Percentiles rank a stretch among this genome's conserved stretches.
These are phyloP conservation scores for Zea luxurians DNA, from an alignment of 176 grass and related monocot genomes.

Conservation along the genomic window DNA sequence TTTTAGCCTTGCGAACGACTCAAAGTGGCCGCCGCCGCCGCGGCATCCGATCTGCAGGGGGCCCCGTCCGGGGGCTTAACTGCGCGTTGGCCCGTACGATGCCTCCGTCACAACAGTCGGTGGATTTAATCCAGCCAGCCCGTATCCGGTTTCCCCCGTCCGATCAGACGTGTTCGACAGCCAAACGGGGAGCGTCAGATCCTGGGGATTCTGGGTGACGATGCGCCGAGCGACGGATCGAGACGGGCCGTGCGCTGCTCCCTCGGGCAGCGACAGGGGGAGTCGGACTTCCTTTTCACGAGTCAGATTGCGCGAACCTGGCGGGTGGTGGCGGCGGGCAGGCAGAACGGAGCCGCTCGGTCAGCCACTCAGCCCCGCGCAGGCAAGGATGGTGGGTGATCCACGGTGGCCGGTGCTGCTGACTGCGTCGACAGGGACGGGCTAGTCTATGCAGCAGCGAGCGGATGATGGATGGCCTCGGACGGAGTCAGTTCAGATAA, in stretches of 20 bases:
- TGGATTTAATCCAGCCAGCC: not conserved
- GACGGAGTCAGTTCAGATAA: too few species aligned
- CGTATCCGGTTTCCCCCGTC: not conserved
- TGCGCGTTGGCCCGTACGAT: conserved; percentile 42
- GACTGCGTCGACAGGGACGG: conserved; percentile 3
- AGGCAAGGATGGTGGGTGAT: too few species aligned
- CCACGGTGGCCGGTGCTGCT: too few species aligned
- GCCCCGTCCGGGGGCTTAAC: conserved; percentile 28
- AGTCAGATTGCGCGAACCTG: conserved; percentile 4
- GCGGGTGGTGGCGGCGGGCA: not conserved
- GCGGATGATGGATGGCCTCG: not conserved
- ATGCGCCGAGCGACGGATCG: not conserved
- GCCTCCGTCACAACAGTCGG: conserved; percentile 46
- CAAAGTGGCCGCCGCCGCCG: too few species aligned
- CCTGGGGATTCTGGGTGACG: not conserved
- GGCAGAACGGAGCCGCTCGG: too few species aligned
- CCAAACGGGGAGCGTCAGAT: not conserved
- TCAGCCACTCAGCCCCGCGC: too few species aligned
- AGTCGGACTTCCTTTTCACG: not conserved
- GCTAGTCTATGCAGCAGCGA: not conserved
- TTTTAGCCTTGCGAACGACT: too few species aligned
- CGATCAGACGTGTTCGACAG: not conserved
- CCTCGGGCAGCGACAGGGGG: conserved; percentile 15
- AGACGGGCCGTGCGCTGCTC: conserved; percentile 11
- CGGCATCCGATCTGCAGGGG: too few species aligned